phyloP scores from a whole-genome alignment of 495 filamentous ascomycete genomes.

The Penicillium odoratum region DNA sequence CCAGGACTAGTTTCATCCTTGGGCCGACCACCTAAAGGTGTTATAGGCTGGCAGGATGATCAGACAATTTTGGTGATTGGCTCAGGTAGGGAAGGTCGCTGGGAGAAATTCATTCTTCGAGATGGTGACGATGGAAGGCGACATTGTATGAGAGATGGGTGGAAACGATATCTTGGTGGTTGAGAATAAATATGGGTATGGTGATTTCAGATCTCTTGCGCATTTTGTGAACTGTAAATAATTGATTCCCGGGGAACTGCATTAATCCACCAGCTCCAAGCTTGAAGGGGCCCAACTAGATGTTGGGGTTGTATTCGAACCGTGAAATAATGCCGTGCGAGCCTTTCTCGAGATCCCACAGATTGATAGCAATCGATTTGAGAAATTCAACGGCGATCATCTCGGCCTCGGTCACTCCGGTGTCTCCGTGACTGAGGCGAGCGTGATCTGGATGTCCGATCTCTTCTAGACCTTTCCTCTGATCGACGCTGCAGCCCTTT shows the following conservation, averaged over 20 bases:
- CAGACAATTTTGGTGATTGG: conserved; percentile 70
- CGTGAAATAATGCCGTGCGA: background rate
- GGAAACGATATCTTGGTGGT: conserved; percentile 73
- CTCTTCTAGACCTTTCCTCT: conserved; percentile 21
- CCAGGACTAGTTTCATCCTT: conserved; percentile 47
- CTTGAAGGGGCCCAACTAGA: background rate
- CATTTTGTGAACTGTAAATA: conserved; percentile 8
- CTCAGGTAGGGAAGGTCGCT: conserved; percentile 76
- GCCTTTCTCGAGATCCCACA: background rate
- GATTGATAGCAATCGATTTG: conserved; percentile 9
- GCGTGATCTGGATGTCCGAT: conserved; percentile 34
- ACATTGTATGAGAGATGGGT: conserved; percentile 66
- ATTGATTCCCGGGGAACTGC: background rate
- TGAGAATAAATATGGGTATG: conserved; percentile 19
- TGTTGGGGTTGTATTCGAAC: background rate
- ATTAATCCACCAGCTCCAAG: background rate
- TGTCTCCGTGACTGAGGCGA: conserved; percentile 36
- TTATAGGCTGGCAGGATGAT: conserved; percentile 75
- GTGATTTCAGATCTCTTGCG: background rate
- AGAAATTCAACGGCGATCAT: conserved; percentile 32
- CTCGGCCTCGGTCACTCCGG: conserved; percentile 35
- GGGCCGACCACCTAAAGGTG: conserved; percentile 67
- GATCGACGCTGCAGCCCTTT: conserved; percentile 31
- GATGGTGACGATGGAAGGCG: conserved; percentile 63
- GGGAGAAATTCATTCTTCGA: conserved; percentile 77